Conservation (phyloP, 1,139 yeast genomes). For the Blastobotrys niveus region DNA sequence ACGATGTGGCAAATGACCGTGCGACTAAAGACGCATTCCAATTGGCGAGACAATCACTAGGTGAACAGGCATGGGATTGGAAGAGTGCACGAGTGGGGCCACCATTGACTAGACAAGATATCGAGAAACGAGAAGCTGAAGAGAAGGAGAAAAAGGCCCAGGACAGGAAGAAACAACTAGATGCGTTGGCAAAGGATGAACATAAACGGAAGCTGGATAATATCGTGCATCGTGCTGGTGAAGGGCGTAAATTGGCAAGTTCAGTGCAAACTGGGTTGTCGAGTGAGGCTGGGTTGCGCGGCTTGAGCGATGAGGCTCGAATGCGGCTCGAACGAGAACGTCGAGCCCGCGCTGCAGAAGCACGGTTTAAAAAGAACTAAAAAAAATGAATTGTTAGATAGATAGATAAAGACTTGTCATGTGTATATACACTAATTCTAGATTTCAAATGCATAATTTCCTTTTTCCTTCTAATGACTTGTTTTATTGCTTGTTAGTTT, state of each 20-base stretch:
- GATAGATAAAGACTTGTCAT: neutral
- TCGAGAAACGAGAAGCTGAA: slow-evolving; percentile 41
- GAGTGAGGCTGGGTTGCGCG: slow-evolving; percentile 27
- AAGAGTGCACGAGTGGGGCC: slow-evolving; percentile 58
- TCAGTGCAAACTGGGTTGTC: slow-evolving; percentile 23
- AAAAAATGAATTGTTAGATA: too few species aligned
- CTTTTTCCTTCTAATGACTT: neutral
- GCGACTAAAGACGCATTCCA: slow-evolving; percentile 55
- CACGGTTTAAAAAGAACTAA: slow-evolving; percentile 55
- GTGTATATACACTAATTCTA: too few species aligned
- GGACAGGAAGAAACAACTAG: slow-evolving; percentile 34
- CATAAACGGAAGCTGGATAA: slow-evolving; percentile 34
- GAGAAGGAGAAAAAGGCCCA: slow-evolving; percentile 38
- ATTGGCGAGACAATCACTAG: slow-evolving; percentile 58
- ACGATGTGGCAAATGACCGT: slow-evolving; percentile 46
- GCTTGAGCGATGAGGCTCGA: slow-evolving; percentile 62
- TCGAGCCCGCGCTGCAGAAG: slow-evolving; percentile 95
- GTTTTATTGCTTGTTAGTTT: slow-evolving; percentile 1
- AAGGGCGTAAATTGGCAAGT: slow-evolving; percentile 36
- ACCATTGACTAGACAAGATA: slow-evolving; percentile 58
- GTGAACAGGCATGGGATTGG: slow-evolving; percentile 73
- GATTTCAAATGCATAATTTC: too few species aligned
- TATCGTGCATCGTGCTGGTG: slow-evolving; percentile 30
- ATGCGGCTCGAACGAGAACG: slow-evolving; percentile 83
- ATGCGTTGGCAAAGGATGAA: slow-evolving; percentile 32